Percentiles rank a stretch among this genome's conserved stretches.
Evolutionary conservation across 2,329 filamentous ascomycete genomes (phyloP).

Genomic region (Colletotrichum incanum): DNA sequence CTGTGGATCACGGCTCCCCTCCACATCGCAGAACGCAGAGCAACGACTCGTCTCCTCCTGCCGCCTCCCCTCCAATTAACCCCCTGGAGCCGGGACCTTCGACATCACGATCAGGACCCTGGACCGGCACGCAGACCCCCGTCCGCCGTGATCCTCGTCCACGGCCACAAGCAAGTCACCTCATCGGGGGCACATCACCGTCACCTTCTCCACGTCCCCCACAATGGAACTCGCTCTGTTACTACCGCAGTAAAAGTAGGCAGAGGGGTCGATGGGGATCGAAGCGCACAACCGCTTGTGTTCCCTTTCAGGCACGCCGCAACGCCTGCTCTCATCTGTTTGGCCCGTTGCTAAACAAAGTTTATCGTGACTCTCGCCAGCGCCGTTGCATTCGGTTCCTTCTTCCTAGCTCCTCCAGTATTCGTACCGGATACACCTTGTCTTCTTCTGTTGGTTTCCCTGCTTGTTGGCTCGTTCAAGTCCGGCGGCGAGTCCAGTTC

Average conservation of each 20-base stretch:
- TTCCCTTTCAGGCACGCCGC: conserved; percentile 36
- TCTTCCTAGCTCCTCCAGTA: conserved; percentile 29
- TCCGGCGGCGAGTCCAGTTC: background rate
- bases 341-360: conserved; percentile 33
- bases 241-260: conserved; percentile 4
- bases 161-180: conserved; percentile 30
- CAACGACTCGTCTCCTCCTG: conserved; percentile 6
- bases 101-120: conserved; percentile 40
- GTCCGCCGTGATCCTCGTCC: conserved; percentile 28
- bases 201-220: conserved; percentile 41
- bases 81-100: conserved; percentile 22
- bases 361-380: conserved; percentile 42
- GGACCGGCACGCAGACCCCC: conserved; percentile 32
- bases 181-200: conserved; percentile 41
- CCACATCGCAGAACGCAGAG: conserved; percentile 3
- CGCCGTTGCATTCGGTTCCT: conserved; percentile 40
- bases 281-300: conserved; percentile 26
- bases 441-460: background rate
- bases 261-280: background rate
- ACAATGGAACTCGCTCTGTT: conserved; percentile 16
- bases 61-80: conserved; percentile 25
- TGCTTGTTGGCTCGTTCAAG: background rate
- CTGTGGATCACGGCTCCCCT: conserved; percentile 12
- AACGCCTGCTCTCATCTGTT: conserved; percentile 22
- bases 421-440: conserved; percentile 10